Conservation (phyloP, 768 basidiomycete species). For the Leucocoprinus sp. region DNA sequence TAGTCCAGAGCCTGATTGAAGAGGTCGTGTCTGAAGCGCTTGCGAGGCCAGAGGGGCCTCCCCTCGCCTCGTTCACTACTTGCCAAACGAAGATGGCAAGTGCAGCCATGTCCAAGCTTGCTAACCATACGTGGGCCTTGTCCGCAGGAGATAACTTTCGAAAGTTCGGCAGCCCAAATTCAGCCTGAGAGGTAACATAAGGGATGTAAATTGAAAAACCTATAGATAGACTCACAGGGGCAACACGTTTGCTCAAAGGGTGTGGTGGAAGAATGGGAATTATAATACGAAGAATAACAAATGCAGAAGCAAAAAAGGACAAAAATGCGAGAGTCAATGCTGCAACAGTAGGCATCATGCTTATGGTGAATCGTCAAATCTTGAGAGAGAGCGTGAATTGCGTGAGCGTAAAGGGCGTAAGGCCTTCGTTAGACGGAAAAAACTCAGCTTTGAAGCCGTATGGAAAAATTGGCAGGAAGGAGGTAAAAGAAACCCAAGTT, state of each 20-base stretch:
- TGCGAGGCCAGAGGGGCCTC: conserved; percentile 34
- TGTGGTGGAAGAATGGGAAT: conserved; percentile 69
- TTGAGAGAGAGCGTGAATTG: conserved; percentile 39
- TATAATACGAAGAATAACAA: conserved; percentile 68
- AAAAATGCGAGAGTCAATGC: conserved; percentile 59
- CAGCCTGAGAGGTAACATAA: conserved; percentile 37
- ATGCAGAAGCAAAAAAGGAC: conserved; percentile 66
- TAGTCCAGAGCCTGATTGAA: conserved; percentile 60
- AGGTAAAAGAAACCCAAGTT: conserved; percentile 15
- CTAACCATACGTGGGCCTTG: conserved; percentile 68
- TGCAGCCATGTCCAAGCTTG: conserved; percentile 55
- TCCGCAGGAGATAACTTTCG: conserved; percentile 58
- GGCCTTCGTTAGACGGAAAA: conserved; percentile 30
- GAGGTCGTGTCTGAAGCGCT: conserved; percentile 43
- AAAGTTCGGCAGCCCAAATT: conserved; percentile 68
- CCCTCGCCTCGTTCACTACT: conserved; percentile 41
- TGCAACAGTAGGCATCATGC: conserved; percentile 63
- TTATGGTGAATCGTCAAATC: conserved; percentile 21
- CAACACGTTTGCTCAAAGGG: conserved; percentile 64
- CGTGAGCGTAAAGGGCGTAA: conserved; percentile 37
- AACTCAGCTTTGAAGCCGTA: conserved; percentile 19
- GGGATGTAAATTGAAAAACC: conserved; percentile 15
- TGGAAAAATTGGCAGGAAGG: conserved; percentile 13
- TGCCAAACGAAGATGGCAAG: conserved; percentile 64
- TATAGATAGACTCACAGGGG: conserved; percentile 38